Evolutionary conservation across 2,329 filamentous ascomycete species (phyloP).

Genomic region (Colletotrichum salicis): DNA sequence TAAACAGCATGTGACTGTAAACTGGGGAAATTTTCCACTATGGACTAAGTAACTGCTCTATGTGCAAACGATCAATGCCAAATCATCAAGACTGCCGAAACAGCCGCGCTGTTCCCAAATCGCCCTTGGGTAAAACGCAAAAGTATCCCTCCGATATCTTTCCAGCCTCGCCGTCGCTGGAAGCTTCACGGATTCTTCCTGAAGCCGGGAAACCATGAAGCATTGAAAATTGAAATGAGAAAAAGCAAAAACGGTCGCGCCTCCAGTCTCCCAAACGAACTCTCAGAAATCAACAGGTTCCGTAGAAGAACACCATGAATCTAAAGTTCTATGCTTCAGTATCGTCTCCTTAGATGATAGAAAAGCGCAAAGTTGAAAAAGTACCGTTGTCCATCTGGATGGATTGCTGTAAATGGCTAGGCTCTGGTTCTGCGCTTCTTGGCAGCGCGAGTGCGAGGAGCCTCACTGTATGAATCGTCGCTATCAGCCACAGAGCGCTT

Average conservation of each 20-base stretch:
- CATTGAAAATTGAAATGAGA: neutral
- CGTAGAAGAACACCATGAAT: neutral
- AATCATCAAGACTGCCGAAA: neutral
- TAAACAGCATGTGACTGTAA: neutral
- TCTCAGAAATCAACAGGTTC: neutral
- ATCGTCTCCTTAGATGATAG: neutral
- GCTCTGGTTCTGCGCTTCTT: constrained; percentile 12
- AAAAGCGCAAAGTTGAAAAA: neutral
- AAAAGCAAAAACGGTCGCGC: neutral
- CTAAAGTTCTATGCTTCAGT: neutral
- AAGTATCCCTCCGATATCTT: neutral
- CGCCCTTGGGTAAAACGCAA: neutral
- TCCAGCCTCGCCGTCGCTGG: neutral
- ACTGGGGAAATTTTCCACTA: neutral
- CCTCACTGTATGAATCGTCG: neutral
- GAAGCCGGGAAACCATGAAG: neutral
- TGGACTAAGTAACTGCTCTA: constrained; percentile 7
- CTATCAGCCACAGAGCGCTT: neutral
- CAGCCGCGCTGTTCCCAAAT: neutral
- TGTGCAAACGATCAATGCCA: constrained; percentile 2
- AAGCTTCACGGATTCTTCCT: neutral
- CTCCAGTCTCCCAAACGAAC: neutral
- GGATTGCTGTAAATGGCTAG: neutral
- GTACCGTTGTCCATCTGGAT: neutral
- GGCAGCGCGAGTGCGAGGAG: neutral